Percentiles rank a stretch among this genome's conserved stretches.
Conservation (phyloP, 2,329 filamentous ascomycete species). For the Cryphonectria radicalis region DNA sequence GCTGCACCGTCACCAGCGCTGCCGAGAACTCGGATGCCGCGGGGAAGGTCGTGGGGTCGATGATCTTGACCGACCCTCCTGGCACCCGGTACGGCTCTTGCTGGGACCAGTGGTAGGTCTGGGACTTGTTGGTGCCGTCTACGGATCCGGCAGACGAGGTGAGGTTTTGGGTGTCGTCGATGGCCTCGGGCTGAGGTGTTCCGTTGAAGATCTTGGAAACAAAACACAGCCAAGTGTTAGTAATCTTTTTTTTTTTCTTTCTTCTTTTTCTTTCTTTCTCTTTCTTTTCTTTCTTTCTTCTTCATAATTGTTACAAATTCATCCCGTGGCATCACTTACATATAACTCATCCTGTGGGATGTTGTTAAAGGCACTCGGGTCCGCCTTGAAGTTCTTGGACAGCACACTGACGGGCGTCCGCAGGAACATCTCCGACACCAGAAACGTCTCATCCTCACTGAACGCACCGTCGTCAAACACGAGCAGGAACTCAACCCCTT, state of each 20-base stretch:
- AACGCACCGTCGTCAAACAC: slow-evolving; percentile 64
- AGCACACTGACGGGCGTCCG: slow-evolving; percentile 57
- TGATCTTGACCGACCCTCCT: slow-evolving; percentile 62
- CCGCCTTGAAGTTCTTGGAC: slow-evolving; percentile 57
- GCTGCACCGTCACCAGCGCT: slow-evolving; percentile 60
- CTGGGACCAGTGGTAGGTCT: slow-evolving; percentile 56
- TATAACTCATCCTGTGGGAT: slow-evolving; percentile 53
- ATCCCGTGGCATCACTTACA: slow-evolving; percentile 32
- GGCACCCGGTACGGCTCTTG: slow-evolving; percentile 55
- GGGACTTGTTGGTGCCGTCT: slow-evolving; percentile 41
- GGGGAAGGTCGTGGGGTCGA: slow-evolving; percentile 62
- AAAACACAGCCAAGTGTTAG: too few species aligned
- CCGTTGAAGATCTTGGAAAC: slow-evolving; percentile 52
- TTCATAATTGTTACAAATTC: too few species aligned
- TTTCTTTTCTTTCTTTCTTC: too few species aligned
- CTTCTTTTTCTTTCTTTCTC: too few species aligned
- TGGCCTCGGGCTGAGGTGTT: slow-evolving; percentile 49
- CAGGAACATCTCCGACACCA: slow-evolving; percentile 57
- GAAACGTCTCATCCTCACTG: slow-evolving; percentile 63
- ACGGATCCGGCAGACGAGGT: slow-evolving; percentile 50
- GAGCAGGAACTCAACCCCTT: slow-evolving; percentile 62
- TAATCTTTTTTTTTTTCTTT: too few species aligned
- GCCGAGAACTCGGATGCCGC: slow-evolving; percentile 58
- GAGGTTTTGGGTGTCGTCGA: slow-evolving; percentile 49
- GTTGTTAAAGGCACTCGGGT: slow-evolving; percentile 51